Conservation (phyloP, 2,329 filamentous ascomycete genomes). For the Alternaria triticina region DNA sequence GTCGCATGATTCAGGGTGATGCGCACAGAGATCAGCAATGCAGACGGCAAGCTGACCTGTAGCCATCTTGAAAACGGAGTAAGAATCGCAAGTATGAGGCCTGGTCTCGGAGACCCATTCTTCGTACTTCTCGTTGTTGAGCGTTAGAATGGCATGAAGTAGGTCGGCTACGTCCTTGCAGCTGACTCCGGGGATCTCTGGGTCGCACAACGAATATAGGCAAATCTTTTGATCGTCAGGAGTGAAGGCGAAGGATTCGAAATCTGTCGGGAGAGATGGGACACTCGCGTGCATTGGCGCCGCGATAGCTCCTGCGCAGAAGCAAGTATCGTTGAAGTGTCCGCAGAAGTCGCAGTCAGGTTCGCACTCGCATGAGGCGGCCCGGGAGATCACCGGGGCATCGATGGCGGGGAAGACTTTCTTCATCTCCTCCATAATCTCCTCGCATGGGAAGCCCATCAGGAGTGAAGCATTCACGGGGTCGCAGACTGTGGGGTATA, state of each 20-base stretch:
- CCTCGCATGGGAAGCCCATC: slow-evolving; percentile 6
- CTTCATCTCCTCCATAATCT: background rate
- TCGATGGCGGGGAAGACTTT: background rate
- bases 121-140: background rate
- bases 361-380: background rate
- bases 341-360: background rate
- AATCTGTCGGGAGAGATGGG: background rate
- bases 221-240: background rate
- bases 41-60: background rate
- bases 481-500: slow-evolving; percentile 8
- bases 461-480: background rate
- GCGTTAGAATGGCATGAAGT: background rate
- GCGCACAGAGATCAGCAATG: background rate
- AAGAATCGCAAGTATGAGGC: background rate
- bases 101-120: background rate
- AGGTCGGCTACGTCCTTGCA: background rate
- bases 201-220: background rate
- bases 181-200: background rate
- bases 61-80: background rate
- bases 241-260: background rate
- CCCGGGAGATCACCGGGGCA: background rate
- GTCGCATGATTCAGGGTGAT: background rate
- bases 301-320: background rate
- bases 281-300: background rate
- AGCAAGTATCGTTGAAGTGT: background rate